Evolutionary conservation across 306 rosid genomes (phyloP), one percentile per base, ranked within the genome.

Genomic region (Sesbania bispinosa): DNA sequence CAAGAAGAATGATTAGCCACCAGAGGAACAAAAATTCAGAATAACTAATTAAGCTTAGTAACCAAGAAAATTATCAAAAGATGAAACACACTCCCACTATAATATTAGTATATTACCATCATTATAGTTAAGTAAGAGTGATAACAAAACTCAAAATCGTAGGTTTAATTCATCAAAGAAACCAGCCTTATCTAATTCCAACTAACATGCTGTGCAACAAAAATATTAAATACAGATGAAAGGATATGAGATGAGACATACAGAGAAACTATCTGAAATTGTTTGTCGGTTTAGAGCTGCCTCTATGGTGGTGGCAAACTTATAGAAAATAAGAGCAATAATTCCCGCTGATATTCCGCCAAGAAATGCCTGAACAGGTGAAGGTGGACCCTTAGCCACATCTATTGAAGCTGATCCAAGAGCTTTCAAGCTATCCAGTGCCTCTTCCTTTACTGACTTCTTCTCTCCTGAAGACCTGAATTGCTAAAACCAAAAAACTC

Each of bases 301-400:
- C 83, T 94, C 99, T 4, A 94, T 84, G 26, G 94, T 94, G 18
- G 86, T 83, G 69, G 96, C 83, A 78, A 94, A 94, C 76, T 87
- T 94, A 53, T 87, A 94, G 46, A 94, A 86, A 79, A 94, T 82
- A 51, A 91, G 84, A 27, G 97, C 86, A 64, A 94, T 87, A 24
- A 88, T 77, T 23, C 95, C 99, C 0, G 99, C 99, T 7, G 96
- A 66, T 80, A 94, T 36, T 54, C 87, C 97, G 67, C 99, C 99
- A 59, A 94, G 63, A 58, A 94, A 83, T 38, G 95, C 78, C 82
- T 89, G 91, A 76, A 71, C 70, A 15, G 99, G 95, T 30, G 99
- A 89, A 53, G 99, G 93, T 35, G 88, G 73, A 46, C 78, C 78
- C 75, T 88, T 89, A 20, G 82, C n/a, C n/a, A n/a, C 71, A 10